A percentile compares a stretch with the other conserved stretches of the same genome.
These are phyloP conservation scores for Aspergillus viridinutans DNA, from an alignment of 2,329 filamentous ascomycete species.

Conservation along the genomic window DNA sequence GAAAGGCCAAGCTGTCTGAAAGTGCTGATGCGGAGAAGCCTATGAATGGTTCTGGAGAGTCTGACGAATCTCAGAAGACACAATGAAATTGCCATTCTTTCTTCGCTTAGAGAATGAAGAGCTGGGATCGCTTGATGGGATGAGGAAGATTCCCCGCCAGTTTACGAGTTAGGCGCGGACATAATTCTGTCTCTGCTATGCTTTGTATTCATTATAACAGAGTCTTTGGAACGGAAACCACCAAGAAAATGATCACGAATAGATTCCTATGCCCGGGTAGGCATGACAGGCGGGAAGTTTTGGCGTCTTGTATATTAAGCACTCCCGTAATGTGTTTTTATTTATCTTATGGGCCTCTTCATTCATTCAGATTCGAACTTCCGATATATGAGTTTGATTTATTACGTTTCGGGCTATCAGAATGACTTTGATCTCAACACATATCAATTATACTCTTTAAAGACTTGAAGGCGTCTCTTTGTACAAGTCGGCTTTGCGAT, in stretches of 20 bases:
- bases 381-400: background rate
- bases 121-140: background rate
- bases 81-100: slow-evolving; percentile 1
- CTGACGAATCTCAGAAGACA: slow-evolving; percentile 1
- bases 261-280: slow-evolving; percentile 5
- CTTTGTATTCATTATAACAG: slow-evolving; percentile 5
- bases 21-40: slow-evolving; percentile 10
- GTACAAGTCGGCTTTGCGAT: background rate
- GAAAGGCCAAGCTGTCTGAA: slow-evolving; percentile 20
- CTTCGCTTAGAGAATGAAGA: background rate
- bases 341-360: background rate
- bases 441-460: background rate
- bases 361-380: background rate
- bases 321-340: background rate
- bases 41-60: slow-evolving; percentile 13
- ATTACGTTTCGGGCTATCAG: background rate
- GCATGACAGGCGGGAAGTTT: slow-evolving; percentile 4
- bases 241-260: slow-evolving; percentile 5
- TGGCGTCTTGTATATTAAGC: slow-evolving; percentile 14
- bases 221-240: slow-evolving; percentile 4
- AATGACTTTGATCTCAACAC: background rate
- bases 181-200: background rate
- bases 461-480: background rate
- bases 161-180: background rate
- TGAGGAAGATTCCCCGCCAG: background rate